Evolutionary conservation across 2,329 filamentous ascomycete genomes (phyloP).

Genomic region (Biscogniauxia mediterranea): DNA sequence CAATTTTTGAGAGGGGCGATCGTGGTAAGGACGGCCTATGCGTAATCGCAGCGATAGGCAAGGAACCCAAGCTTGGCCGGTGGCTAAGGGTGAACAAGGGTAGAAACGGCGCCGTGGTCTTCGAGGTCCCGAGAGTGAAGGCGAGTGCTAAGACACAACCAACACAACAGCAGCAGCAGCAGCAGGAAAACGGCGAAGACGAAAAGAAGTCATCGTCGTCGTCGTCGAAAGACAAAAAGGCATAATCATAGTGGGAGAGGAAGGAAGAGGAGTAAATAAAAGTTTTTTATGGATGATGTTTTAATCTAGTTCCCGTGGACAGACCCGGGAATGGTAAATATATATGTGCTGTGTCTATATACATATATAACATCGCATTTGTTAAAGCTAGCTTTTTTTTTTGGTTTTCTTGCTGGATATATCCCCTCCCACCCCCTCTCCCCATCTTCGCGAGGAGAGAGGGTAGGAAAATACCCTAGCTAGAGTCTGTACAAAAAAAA

Average conservation of each 20-base stretch:
- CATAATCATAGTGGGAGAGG: background rate
- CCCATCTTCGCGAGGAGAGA: too few species aligned
- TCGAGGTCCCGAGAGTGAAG: slow-evolving; percentile 66
- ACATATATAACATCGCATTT: background rate
- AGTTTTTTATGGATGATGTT: background rate
- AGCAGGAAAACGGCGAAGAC: slow-evolving; percentile 15
- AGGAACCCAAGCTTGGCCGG: slow-evolving; percentile 79
- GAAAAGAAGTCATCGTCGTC: slow-evolving; percentile 21
- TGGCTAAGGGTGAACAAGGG: slow-evolving; percentile 68
- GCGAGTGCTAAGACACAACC: slow-evolving; percentile 14
- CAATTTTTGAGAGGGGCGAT: slow-evolving; percentile 81
- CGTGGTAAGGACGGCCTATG: slow-evolving; percentile 74
- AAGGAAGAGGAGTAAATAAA: background rate
- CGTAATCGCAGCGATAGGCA: slow-evolving; percentile 81
- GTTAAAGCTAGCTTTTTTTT: background rate
- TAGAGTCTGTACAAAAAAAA: too few species aligned
- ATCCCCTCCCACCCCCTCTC: too few species aligned
- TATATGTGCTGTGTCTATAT: background rate
- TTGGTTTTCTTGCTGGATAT: too few species aligned
- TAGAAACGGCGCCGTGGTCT: slow-evolving; percentile 82
- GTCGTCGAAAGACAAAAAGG: slow-evolving; percentile 11
- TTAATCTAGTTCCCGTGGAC: background rate
- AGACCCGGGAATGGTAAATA: background rate
- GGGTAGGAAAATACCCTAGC: too few species aligned
- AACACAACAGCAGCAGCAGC: background rate